Base-by-base conservation (phyloP, 2,329 filamentous ascomycete genomes). In the Fusarium ambrosium region DNA sequence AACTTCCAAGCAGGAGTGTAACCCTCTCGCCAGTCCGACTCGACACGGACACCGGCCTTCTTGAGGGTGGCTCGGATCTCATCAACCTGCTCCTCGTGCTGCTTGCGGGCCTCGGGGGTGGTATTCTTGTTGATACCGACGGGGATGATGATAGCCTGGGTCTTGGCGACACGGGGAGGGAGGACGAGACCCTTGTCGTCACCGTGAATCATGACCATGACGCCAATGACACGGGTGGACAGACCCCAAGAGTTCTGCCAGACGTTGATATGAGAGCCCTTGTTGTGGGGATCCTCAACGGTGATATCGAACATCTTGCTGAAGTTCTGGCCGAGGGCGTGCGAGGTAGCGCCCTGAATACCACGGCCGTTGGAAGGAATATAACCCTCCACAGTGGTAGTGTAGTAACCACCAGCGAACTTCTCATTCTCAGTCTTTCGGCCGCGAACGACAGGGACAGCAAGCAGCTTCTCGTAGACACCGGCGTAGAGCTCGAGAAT, bases 231-330 rank as follows among this genome's bases (percentile, higher is more conserved):
- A 82, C 97, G 95, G 64, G 97, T 99, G 1, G 96, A 98, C 71
- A 99, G 90, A 85, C 97, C 97, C 97, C 97, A 99, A 16, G 95
- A 98, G 88, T 99, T 99, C 84, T 99, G 97, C 95, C 96, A 98
- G 67, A 98, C 95, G 81, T 96, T 87, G 66, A 98, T 87, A 80
- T 95, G 92, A 77, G 92, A 89, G 75, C 94, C 93, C 85, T 94
- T 93, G 83, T 97, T 89, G 70, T 88, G 87, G 27, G 97, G 97
- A 81, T 99, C 95, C 84, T 99, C 96, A 34, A 99, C 95, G 1
- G 93, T 97, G 83, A 99, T 98, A 84, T 97, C 93, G 83, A 98
- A 99, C 95, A 99, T 99, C 86, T 97, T 98, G 83, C 93, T 95
- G 86, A 99, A 99, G 86, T 99, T 98, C 86, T 99, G 97, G 63